A percentile compares a stretch with the other conserved stretches of the same genome.
Evolutionary conservation across 1,284 basidiomycete genomes (phyloP).

Genomic region (Neonothopanus nambi): DNA sequence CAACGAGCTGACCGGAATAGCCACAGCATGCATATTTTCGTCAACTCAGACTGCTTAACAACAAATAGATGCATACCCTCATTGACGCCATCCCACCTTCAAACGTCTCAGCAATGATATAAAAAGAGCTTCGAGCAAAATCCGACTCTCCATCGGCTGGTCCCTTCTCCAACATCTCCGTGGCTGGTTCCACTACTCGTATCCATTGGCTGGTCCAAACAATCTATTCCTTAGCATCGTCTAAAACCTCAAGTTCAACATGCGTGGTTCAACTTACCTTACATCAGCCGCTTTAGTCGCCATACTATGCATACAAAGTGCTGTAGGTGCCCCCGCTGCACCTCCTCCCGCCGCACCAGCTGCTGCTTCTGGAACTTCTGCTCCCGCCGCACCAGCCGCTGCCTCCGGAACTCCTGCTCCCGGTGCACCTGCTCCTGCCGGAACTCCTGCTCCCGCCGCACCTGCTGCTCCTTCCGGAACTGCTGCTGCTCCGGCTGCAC

Average conservation of each 20-base stretch:
- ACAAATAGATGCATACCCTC: too few relatives aligned
- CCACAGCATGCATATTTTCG: too few relatives aligned
- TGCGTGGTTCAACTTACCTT: slow-evolving; percentile 1
- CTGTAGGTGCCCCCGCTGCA: not conserved
- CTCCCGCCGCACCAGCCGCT: not conserved
- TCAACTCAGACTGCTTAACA: too few relatives aligned
- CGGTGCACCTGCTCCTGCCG: not conserved
- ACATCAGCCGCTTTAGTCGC: not conserved
- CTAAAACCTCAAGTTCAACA: not conserved
- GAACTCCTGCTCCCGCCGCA: not conserved
- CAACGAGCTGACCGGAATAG: too few relatives aligned
- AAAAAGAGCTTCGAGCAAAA: too few relatives aligned
- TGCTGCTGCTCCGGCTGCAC: too few relatives aligned
- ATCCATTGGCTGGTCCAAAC: slow-evolving; percentile 2
- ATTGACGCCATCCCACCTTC: too few relatives aligned
- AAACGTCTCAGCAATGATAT: too few relatives aligned
- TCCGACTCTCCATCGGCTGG: too few relatives aligned
- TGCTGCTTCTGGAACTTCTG: not conserved
- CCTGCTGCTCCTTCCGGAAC: not conserved
- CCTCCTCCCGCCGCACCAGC: not conserved
- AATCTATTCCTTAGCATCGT: not conserved
- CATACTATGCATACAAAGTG: not conserved
- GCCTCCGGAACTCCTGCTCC: not conserved
- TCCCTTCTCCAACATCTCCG: too few relatives aligned
- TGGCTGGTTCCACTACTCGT: slow-evolving; percentile 12